phyloP scores from a whole-genome alignment of 2,329 filamentous ascomycete genomes.

The Beauveria sp. region DNA sequence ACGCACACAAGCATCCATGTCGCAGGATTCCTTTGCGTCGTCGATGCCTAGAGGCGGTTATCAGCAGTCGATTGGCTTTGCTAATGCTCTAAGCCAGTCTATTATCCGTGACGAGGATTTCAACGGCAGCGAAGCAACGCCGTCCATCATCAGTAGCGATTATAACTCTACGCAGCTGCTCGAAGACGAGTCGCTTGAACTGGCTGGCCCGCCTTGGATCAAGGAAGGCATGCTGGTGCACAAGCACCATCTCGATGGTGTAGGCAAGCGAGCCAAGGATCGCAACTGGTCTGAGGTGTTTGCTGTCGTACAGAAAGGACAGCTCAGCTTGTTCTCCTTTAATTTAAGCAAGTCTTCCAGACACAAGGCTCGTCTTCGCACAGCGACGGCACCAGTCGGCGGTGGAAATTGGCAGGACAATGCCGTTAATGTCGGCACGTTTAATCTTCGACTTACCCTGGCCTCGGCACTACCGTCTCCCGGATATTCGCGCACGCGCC shows the following conservation, averaged over 20 bases:
- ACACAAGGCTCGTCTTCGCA: constrained; percentile 53
- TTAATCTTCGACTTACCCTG: constrained; percentile 83
- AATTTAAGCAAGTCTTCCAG: constrained; percentile 69
- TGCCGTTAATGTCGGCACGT: constrained; percentile 80
- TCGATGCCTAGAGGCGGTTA: constrained; percentile 71
- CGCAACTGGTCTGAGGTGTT: constrained; percentile 94
- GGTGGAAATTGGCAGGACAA: constrained; percentile 99
- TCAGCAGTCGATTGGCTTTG: constrained; percentile 95
- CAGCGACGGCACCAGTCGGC: constrained; percentile 50
- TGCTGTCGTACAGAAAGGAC: constrained; percentile 90
- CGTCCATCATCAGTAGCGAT: constrained; percentile 52
- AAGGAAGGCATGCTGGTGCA: constrained; percentile 95
- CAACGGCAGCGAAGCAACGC: constrained; percentile 38
- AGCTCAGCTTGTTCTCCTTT: constrained; percentile 91
- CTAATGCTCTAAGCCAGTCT: constrained; percentile 90
- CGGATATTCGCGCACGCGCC: constrained; percentile 83
- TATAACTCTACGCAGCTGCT: constrained; percentile 58
- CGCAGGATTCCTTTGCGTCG: constrained; percentile 82
- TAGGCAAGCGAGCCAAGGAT: constrained; percentile 89
- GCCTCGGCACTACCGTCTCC: constrained; percentile 84
- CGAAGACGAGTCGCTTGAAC: constrained; percentile 86
- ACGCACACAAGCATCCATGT: constrained; percentile 85
- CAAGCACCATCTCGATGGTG: constrained; percentile 87
- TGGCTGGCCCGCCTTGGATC: constrained; percentile 92
- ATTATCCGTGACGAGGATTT: constrained; percentile 84